Conservation (phyloP, 148 eudicot genomes). For the Amaranthus palmeri region DNA sequence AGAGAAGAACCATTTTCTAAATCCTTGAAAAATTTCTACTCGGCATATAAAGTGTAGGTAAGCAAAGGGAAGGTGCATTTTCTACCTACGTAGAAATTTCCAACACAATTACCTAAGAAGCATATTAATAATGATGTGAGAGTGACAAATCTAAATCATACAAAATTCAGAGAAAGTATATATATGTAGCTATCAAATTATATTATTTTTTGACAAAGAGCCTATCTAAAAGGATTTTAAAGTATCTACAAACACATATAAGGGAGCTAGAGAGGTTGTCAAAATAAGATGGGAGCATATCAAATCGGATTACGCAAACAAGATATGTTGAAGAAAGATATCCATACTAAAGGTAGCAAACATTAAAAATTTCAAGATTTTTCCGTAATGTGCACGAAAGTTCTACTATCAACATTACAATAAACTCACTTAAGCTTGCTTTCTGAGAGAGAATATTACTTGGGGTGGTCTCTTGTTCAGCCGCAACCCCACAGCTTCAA, state of each 20-base stretch:
- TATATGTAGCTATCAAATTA: background rate
- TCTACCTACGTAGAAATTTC: background rate
- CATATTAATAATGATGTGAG: conserved; percentile 1
- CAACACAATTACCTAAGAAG: background rate
- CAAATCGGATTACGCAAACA: background rate
- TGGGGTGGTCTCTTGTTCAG: conserved; percentile 96
- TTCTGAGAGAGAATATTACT: conserved; percentile 32
- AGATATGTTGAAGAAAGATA: background rate
- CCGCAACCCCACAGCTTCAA: conserved; percentile 99
- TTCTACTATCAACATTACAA: background rate
- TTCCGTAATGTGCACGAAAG: background rate
- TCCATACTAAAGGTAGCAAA: background rate
- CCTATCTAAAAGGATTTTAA: background rate
- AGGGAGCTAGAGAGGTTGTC: background rate
- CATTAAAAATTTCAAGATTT: background rate
- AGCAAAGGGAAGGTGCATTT: background rate
- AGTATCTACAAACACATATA: background rate
- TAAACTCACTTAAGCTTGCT: background rate
- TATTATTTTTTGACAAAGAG: background rate
- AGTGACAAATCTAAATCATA: background rate
- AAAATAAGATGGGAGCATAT: background rate
- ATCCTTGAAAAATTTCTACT: background rate
- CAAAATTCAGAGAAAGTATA: background rate
- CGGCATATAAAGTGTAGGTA: background rate
- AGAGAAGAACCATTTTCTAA: background rate